A percentile compares a stretch with the other conserved stretches of the same genome.
phyloP scores from a whole-genome alignment of 192 early-diverging fungal genomes.

The Podila minutissima region DNA sequence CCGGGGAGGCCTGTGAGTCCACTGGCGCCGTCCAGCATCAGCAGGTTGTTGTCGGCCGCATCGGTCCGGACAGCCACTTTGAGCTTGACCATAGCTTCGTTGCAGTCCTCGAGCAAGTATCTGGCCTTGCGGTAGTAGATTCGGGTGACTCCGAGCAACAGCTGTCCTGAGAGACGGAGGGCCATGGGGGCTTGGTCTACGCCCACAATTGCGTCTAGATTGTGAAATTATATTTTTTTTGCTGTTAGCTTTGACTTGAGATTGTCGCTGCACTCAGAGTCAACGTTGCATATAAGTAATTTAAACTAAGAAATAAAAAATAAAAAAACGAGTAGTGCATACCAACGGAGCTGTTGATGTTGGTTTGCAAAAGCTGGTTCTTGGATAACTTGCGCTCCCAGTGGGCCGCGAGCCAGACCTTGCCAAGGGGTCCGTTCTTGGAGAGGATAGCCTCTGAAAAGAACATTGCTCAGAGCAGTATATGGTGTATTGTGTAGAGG shows the following conservation, averaged over 20 bases:
- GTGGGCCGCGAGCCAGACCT: slow-evolving; percentile 98
- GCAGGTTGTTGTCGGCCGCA: slow-evolving; percentile 68
- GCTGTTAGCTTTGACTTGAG: not conserved
- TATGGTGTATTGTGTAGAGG: not conserved
- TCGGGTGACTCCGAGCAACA: slow-evolving; percentile 92
- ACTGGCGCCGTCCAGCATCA: slow-evolving; percentile 26
- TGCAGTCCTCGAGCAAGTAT: slow-evolving; percentile 97
- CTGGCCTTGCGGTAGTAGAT: slow-evolving; percentile 97
- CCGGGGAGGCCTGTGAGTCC: slow-evolving; percentile 79
- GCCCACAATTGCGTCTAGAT: slow-evolving; percentile 81
- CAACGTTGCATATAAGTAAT: not conserved
- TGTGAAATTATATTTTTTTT: not conserved
- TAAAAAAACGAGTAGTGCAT: slow-evolving; percentile 12
- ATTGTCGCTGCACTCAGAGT: not conserved
- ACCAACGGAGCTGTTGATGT: slow-evolving; percentile 88
- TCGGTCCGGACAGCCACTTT: slow-evolving; percentile 79
- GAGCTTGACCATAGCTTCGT: slow-evolving; percentile 93
- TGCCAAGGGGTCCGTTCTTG: slow-evolving; percentile 90
- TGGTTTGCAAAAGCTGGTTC: slow-evolving; percentile 93
- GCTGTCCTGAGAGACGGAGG: slow-evolving; percentile 93
- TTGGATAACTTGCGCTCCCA: slow-evolving; percentile 98
- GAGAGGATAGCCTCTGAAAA: slow-evolving; percentile 83
- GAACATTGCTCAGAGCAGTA: slow-evolving; percentile 63
- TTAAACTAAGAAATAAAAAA: not conserved
- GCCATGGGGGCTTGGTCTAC: slow-evolving; percentile 88